Evolutionary conservation across 345 rosid species (phyloP).

Genomic region (Eucalyptus paniculata): DNA sequence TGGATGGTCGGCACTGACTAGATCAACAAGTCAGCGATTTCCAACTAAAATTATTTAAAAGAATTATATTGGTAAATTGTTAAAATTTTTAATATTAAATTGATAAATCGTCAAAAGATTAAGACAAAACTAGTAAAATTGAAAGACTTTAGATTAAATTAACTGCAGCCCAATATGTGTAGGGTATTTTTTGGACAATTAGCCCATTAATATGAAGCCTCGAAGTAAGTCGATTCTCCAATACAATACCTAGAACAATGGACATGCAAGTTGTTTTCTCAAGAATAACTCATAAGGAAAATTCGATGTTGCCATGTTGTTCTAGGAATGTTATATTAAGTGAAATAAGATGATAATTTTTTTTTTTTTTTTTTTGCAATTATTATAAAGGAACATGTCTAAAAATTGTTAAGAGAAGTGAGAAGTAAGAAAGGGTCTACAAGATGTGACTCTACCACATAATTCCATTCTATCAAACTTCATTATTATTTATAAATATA

Average conservation of each 20-base stretch:
- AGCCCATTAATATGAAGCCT: neutral
- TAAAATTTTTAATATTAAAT: neutral
- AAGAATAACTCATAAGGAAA: neutral
- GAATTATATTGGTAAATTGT: neutral
- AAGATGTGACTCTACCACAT: neutral
- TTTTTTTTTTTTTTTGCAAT: neutral
- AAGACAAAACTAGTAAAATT: neutral
- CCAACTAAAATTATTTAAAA: neutral
- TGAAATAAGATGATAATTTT: neutral
- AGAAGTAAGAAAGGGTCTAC: neutral
- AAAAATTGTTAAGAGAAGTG: neutral
- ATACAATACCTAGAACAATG: neutral
- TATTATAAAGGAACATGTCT: neutral
- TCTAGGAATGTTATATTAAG: neutral
- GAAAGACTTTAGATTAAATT: neutral
- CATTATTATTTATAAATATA: neutral
- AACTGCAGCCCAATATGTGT: neutral
- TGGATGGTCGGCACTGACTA: rapidly evolving
- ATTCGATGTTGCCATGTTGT: neutral
- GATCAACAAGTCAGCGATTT: neutral
- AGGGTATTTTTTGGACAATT: neutral
- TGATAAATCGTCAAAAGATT: neutral
- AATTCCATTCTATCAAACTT: neutral
- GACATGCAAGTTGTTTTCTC: neutral
- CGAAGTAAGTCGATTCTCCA: neutral